These are phyloP conservation scores for Ceratocystis alfenasii DNA, from an alignment of 2,329 filamentous ascomycete genomes.

Conservation along the genomic window DNA sequence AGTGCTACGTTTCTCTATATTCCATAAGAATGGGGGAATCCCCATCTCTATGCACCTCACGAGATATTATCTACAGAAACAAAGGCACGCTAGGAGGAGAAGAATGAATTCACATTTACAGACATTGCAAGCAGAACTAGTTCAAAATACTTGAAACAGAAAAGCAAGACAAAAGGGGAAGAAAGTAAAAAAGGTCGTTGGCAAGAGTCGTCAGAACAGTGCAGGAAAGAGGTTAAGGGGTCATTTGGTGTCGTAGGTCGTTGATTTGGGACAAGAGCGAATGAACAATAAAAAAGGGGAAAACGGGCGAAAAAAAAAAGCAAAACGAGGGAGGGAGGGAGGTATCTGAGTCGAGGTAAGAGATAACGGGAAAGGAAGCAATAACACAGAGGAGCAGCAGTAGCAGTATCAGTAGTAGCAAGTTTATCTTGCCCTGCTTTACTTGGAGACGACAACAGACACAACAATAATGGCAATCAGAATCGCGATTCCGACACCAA, in stretches of 20 bases:
- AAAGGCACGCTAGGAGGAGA: neutral
- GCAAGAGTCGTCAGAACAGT: slow-evolving; percentile 7
- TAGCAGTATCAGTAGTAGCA: neutral
- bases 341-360: neutral
- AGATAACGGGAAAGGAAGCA: neutral
- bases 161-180: neutral
- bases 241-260: neutral
- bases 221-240: neutral
- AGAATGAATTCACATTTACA: slow-evolving; percentile 5
- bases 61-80: neutral
- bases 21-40: too few relatives aligned
- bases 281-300: neutral
- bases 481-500: slow-evolving; percentile 82
- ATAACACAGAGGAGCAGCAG: neutral
- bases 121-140: slow-evolving; percentile 1
- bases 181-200: slow-evolving; percentile 6
- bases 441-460: slow-evolving; percentile 43
- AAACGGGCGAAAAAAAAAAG: neutral
- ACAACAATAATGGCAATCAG: slow-evolving; percentile 90
- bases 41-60: neutral
- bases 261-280: neutral
- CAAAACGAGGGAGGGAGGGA: neutral
- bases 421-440: too few relatives aligned
- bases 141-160: neutral
- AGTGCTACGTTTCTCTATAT: too few relatives aligned